These are phyloP conservation scores for Venturia pyrina DNA, from an alignment of 2,329 filamentous ascomycete genomes.

Conservation along the genomic window DNA sequence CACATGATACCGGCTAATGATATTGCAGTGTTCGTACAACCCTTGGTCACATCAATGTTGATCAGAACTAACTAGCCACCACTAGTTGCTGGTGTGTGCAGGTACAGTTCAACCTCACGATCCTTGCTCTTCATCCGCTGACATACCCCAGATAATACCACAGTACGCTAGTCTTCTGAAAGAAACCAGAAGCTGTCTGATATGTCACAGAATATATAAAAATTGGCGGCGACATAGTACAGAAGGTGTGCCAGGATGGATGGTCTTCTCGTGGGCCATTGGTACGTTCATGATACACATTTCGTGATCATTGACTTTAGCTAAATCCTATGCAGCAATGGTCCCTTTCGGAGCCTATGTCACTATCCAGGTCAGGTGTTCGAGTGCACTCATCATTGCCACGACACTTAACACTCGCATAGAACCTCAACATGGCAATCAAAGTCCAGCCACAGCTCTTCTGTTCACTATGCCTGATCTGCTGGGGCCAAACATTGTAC, in stretches of 20 bases:
- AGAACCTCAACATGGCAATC: slow-evolving; percentile 46
- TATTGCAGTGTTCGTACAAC: slow-evolving; percentile 1
- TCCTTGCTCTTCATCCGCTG: slow-evolving; percentile 3
- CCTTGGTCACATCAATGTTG: neutral
- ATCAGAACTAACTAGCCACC: slow-evolving; percentile 2
- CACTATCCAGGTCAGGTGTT: slow-evolving; percentile 34
- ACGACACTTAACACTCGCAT: neutral
- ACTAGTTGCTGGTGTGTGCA: slow-evolving; percentile 8
- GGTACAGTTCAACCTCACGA: neutral
- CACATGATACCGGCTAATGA: neutral
- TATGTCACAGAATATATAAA: slow-evolving; percentile 41
- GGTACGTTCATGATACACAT: slow-evolving; percentile 27
- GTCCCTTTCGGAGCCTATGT: slow-evolving; percentile 44
- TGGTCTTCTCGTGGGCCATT: slow-evolving; percentile 56
- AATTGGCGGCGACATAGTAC: slow-evolving; percentile 53
- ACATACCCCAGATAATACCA: slow-evolving; percentile 7
- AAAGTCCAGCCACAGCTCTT: slow-evolving; percentile 47
- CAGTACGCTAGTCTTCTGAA: neutral
- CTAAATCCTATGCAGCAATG: slow-evolving; percentile 22
- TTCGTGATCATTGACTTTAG: slow-evolving; percentile 15
- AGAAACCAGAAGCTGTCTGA: neutral
- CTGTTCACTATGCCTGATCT: slow-evolving; percentile 37
- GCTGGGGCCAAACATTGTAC: slow-evolving; percentile 43
- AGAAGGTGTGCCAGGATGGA: slow-evolving; percentile 48
- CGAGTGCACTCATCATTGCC: neutral